Percentiles rank a stretch among this genome's conserved stretches.
Conservation (phyloP, 2,329 filamentous ascomycete genomes). For the Plenodomus biglobosus region DNA sequence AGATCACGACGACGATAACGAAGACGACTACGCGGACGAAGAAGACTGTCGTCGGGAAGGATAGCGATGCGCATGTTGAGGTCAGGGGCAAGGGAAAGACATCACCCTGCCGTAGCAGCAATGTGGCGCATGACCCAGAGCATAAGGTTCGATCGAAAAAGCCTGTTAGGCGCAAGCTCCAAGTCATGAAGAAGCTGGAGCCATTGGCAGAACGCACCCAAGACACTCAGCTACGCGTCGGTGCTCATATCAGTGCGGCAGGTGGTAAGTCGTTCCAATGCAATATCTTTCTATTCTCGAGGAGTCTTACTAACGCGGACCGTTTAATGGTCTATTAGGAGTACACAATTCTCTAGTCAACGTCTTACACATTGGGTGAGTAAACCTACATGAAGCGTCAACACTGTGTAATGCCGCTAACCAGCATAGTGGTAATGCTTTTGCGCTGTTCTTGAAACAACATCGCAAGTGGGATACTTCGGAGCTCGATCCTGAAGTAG, state of each 20-base stretch:
- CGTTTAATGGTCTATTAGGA: slow-evolving; percentile 53
- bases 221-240: slow-evolving; percentile 78
- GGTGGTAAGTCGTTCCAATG: slow-evolving; percentile 63
- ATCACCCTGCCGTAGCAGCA: no score
- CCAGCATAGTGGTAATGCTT: slow-evolving; percentile 71
- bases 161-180: slow-evolving; percentile 50
- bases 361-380: slow-evolving; percentile 69
- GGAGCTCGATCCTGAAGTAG: slow-evolving; percentile 67
- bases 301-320: slow-evolving; percentile 20
- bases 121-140: no score
- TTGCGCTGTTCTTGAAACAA: slow-evolving; percentile 93
- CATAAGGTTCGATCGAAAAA: slow-evolving; percentile 8
- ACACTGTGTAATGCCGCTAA: slow-evolving; percentile 20
- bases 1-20: slow-evolving; percentile 13
- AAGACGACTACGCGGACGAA: slow-evolving; percentile 11
- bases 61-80: background rate
- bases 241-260: slow-evolving; percentile 87
- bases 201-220: slow-evolving; percentile 70
- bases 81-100: slow-evolving; percentile 7
- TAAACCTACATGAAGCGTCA: background rate
- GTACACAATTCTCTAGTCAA: slow-evolving; percentile 87
- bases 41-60: slow-evolving; percentile 7
- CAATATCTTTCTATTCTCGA: background rate
- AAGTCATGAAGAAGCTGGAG: slow-evolving; percentile 51
- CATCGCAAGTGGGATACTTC: slow-evolving; percentile 94